A percentile compares a stretch with the other conserved stretches of the same genome.
Evolutionary conservation across 2,329 filamentous ascomycete species (phyloP).

Genomic region (Talaromyces rugulosus): DNA sequence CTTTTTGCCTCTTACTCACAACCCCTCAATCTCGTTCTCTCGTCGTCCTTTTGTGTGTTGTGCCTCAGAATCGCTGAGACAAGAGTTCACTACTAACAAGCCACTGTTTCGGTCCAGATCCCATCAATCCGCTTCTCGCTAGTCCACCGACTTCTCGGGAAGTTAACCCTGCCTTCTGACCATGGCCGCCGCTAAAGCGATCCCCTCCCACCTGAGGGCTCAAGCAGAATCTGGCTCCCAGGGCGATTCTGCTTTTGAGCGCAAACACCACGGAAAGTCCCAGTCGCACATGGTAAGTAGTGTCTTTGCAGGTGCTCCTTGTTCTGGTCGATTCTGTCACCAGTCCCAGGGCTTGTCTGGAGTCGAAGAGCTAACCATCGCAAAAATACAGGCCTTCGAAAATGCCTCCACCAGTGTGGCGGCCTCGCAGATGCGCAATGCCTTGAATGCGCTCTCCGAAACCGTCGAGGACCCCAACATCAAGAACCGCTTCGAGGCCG

Average conservation of each 20-base stretch:
- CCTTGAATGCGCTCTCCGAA: slow-evolving; percentile 87
- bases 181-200: slow-evolving; percentile 73
- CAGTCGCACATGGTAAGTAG: slow-evolving; percentile 54
- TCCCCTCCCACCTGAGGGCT: slow-evolving; percentile 73
- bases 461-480: slow-evolving; percentile 73
- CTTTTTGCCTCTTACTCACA: not conserved
- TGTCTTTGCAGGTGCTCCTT: not conserved
- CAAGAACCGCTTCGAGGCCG: slow-evolving; percentile 86
- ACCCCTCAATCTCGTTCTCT: not conserved
- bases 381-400: slow-evolving; percentile 75
- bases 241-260: slow-evolving; percentile 32
- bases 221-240: slow-evolving; percentile 49
- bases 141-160: not conserved
- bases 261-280: slow-evolving; percentile 52
- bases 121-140: slow-evolving; percentile 4
- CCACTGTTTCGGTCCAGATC: not conserved
- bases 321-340: not conserved
- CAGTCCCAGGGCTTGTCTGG: not conserved
- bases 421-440: slow-evolving; percentile 98
- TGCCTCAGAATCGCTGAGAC: not conserved
- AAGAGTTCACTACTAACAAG: not conserved
- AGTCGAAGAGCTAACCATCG: not conserved
- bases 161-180: not conserved
- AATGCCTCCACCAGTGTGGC: slow-evolving; percentile 98
- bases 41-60: not conserved